Evolutionary conservation across 257 asterid genomes (phyloP), one percentile per base, ranked within the genome.

Genomic region (Schizonepeta tenuifolia): DNA sequence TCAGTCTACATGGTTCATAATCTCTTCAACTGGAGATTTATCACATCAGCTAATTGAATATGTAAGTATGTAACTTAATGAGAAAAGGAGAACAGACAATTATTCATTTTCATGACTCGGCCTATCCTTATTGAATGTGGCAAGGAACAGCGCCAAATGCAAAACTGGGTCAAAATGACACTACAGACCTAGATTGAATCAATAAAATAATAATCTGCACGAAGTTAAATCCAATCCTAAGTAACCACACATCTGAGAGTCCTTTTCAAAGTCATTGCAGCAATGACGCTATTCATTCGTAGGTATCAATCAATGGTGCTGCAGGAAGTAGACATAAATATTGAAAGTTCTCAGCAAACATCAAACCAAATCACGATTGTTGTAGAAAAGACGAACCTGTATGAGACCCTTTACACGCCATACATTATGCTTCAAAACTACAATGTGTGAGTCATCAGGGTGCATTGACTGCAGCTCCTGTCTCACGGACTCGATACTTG

Each of bases 401-500:
- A 91, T 89, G 61, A 91, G 84, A 63, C 97, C 97, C 80, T 91
- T 91, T 64, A 91, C 97, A 18, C 97, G 93, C 96, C 97, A 88
- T 40, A 89, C 94, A 24, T 87, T 90, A 78, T 90, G 97, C 86
- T 83, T 91, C 41, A 85, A 77, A 75, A 89, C 95, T 17, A 91
- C 97, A 54, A 91, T 87, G 4, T 91, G 88, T 3, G 97, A 72
- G 84, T 91, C 96, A 76, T 91, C 91, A 2, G 96, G 97, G 81
- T 91, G 97, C 56, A 83, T 57, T 4, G 91, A 81, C 31, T 72
- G 88, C 77, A 91, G 75, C 75, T 91, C 97, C 56, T 89, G 92
- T 54, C 97, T 79, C 76, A 91, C 95, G 38, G 96, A 84, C 55
- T 88, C 90, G 9, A 80, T 55, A 77, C 87, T 86, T 12, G 96